Evolutionary conservation across 2,329 filamentous ascomycete genomes (phyloP).

Genomic region (Colletotrichum sp.): DNA sequence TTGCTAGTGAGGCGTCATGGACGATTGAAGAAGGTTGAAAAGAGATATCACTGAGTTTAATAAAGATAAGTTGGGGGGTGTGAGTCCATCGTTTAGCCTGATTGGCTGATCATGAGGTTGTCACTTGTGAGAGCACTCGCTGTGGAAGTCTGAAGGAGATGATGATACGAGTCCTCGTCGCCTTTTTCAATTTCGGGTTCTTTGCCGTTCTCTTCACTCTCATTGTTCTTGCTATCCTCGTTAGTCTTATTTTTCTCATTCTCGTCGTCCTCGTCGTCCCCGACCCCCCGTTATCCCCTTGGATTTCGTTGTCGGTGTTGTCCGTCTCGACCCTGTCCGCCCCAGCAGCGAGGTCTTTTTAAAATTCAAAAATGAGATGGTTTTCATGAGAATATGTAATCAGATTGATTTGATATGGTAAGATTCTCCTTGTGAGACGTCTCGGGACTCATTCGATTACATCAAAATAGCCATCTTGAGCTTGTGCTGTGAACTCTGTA

Average conservation of each 20-base stretch:
- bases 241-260: not conserved
- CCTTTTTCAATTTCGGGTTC: not conserved
- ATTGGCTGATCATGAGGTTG: not conserved
- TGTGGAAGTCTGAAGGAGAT: not conserved
- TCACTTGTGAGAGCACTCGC: not conserved
- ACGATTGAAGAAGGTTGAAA: not conserved
- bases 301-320: too few relatives aligned
- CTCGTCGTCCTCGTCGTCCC: too few relatives aligned
- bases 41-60: not conserved
- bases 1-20: not conserved
- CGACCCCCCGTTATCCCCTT: too few relatives aligned
- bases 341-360: not conserved
- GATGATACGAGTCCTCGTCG: not conserved
- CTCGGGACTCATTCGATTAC: too few relatives aligned
- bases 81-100: accelerated
- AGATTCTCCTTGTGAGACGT: too few relatives aligned
- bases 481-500: too few relatives aligned
- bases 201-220: not conserved
- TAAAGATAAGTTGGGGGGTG: accelerated
- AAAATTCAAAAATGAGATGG: not conserved
- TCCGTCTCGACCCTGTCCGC: not conserved
- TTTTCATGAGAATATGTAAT: not conserved
- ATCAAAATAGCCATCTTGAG: not conserved
- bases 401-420: too few relatives aligned
- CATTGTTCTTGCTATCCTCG: accelerated